Conservation (phyloP, 225 moss, liverwort and hornwort genomes). For the Anthoceros angustus region DNA sequence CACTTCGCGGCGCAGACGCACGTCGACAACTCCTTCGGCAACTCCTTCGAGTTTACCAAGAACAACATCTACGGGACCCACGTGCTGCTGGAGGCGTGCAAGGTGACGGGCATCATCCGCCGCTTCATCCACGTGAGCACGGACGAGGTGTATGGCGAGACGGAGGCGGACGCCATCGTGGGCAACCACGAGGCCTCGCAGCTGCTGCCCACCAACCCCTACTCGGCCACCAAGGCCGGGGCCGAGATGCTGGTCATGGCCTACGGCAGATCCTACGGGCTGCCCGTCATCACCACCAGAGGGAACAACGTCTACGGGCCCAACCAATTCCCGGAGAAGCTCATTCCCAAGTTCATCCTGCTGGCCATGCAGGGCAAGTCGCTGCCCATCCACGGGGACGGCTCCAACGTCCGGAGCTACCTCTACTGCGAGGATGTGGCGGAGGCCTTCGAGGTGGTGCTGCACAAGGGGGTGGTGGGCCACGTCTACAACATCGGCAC, state of each 20-base stretch:
- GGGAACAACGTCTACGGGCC: constrained; percentile 35
- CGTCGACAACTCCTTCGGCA: constrained; percentile 36
- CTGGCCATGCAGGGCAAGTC: constrained; percentile 28
- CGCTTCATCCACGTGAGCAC: constrained; percentile 37
- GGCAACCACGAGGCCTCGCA: constrained; percentile 34
- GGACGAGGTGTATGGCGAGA: constrained; percentile 32
- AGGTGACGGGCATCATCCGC: constrained; percentile 28
- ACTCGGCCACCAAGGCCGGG: constrained; percentile 33
- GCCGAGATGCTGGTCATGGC: constrained; percentile 36
- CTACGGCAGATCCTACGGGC: constrained; percentile 27
- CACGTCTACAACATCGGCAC: constrained; percentile 34
- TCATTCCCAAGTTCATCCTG: constrained; percentile 36
- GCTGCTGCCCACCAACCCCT: constrained; percentile 29
- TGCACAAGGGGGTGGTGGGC: constrained; percentile 26
- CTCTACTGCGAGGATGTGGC: constrained; percentile 32
- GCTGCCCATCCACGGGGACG: constrained; percentile 30
- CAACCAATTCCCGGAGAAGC: constrained; percentile 33
- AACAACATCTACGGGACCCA: constrained; percentile 35
- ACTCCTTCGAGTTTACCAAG: constrained; percentile 34
- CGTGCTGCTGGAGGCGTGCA: constrained; percentile 31
- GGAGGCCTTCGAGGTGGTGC: constrained; percentile 27
- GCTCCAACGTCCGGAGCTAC: constrained; percentile 27
- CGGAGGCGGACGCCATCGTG: constrained; percentile 27
- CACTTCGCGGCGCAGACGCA: constrained; percentile 31
- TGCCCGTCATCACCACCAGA: constrained; percentile 30